phyloP scores from a whole-genome alignment of 116 monocot genomes.

The Thalassia testudinum region DNA sequence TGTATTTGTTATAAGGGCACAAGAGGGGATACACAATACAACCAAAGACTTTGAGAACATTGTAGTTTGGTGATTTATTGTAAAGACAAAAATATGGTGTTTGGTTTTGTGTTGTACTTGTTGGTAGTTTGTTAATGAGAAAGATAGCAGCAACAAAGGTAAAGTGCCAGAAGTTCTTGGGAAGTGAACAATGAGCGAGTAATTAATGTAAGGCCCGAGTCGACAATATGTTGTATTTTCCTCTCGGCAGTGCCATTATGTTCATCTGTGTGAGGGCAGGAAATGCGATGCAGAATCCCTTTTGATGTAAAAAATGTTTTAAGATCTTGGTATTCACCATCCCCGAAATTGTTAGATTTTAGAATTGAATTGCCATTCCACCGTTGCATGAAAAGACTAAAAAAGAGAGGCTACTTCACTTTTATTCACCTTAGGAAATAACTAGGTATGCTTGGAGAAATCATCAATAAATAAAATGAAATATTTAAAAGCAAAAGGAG shows the following conservation, averaged over 20 bases:
- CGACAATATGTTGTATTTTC: background rate
- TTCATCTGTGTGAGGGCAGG: background rate
- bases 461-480: background rate
- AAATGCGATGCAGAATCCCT: background rate
- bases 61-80: background rate
- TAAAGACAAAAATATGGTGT: background rate
- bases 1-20: background rate
- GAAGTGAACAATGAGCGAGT: background rate
- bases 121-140: constrained; percentile 1
- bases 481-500: background rate
- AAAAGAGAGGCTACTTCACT: background rate
- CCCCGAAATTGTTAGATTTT: background rate
- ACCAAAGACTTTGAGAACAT: background rate
- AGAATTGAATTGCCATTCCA: background rate
- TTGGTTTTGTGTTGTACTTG: background rate
- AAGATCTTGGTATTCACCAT: background rate
- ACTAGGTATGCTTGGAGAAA: background rate
- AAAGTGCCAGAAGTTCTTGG: background rate
- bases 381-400: background rate
- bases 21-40: background rate
- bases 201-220: background rate
- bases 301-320: background rate
- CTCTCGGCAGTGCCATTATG: constrained; percentile 1
- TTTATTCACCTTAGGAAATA: background rate
- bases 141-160: background rate